These are phyloP conservation scores for Crithidia expoeki DNA, from an alignment of 208 protist species.

Conservation along the genomic window DNA sequence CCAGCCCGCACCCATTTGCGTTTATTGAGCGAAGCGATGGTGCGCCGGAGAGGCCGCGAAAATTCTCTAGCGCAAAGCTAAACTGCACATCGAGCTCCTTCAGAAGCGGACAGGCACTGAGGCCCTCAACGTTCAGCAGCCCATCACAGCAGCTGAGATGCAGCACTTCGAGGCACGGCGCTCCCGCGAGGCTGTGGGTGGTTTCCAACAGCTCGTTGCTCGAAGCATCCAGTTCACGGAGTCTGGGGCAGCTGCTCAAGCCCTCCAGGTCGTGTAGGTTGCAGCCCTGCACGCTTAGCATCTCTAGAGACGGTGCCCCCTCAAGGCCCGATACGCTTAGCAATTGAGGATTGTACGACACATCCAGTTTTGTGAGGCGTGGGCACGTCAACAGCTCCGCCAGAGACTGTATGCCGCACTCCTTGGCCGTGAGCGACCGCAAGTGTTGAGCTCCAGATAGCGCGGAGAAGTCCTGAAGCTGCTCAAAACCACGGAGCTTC, in stretches of 20 bases:
- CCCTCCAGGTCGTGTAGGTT: not conserved
- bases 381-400: not conserved
- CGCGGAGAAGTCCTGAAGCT: not conserved
- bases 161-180: not conserved
- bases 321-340: not conserved
- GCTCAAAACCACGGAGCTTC: not conserved
- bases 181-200: constrained; percentile 5
- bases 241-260: not conserved
- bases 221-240: not conserved
- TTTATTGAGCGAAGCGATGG: not conserved
- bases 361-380: not conserved
- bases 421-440: not conserved
- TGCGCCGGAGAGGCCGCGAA: constrained; percentile 1
- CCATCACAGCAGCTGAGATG: not conserved
- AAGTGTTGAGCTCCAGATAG: not conserved
- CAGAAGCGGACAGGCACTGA: not conserved
- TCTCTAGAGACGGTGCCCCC: not conserved
- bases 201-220: constrained; percentile 3
- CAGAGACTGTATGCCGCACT: not conserved
- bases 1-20: not conserved
- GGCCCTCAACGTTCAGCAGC: not conserved
- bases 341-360: not conserved
- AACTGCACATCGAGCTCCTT: not conserved
- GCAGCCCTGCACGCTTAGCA: not conserved
- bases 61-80: not conserved